Conservation (phyloP, 169 alveolate genomes). For the Eimeria necatrix region DNA sequence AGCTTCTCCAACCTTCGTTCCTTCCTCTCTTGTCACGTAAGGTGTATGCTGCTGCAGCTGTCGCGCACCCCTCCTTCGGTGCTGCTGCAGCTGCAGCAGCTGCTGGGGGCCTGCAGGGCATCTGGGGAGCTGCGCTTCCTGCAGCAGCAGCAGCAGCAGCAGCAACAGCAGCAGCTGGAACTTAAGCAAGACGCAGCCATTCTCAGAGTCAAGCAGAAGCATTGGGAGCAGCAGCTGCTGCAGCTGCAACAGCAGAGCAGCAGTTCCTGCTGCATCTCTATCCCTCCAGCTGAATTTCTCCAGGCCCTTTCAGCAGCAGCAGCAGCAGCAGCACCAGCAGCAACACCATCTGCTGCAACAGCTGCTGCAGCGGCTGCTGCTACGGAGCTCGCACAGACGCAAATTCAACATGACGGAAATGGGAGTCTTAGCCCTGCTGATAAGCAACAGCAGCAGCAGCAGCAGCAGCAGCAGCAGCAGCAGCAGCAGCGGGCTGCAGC, state of each 20-base stretch:
- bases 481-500: background rate
- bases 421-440: background rate
- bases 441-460: background rate
- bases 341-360: background rate
- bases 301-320: background rate
- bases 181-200: constrained; percentile 8
- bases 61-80: background rate
- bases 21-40: background rate
- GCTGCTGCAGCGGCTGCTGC: background rate
- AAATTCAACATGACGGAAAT: background rate
- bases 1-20: background rate
- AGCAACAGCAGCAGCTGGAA: constrained; percentile 11
- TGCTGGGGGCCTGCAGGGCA: constrained; percentile 27
- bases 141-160: constrained; percentile 37
- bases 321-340: background rate
- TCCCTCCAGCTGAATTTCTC: background rate
- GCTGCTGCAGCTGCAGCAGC: constrained; percentile 38
- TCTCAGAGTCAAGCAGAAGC: constrained; percentile 21
- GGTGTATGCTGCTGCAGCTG: constrained; percentile 1
- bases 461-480: background rate
- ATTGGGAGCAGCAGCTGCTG: constrained; percentile 21
- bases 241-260: constrained; percentile 34
- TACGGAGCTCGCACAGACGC: background rate
- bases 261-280: background rate
- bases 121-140: background rate